Percentiles rank a stretch among this genome's conserved stretches.
These are phyloP conservation scores for Malassezia restricta DNA, from an alignment of 1,284 basidiomycete genomes.

Conservation along the genomic window DNA sequence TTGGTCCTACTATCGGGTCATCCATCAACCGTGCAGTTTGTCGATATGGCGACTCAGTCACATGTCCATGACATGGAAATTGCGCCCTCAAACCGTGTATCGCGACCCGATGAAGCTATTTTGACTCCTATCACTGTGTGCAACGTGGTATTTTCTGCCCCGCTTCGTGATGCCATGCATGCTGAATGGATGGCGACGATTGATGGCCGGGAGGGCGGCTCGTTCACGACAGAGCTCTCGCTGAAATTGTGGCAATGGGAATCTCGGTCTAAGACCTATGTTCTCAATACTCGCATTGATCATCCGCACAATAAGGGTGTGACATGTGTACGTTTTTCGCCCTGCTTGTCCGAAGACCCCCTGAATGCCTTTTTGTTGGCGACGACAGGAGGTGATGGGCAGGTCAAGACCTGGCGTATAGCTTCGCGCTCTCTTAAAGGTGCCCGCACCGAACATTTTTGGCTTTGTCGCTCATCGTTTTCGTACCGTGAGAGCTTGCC, in stretches of 20 bases:
- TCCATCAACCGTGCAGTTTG: slow-evolving; percentile 83
- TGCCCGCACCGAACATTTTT: slow-evolving; percentile 28
- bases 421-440: slow-evolving; percentile 29
- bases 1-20: slow-evolving; percentile 77
- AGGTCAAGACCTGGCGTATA: slow-evolving; percentile 58
- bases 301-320: slow-evolving; percentile 67
- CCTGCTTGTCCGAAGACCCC: slow-evolving; percentile 21
- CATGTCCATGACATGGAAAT: slow-evolving; percentile 80
- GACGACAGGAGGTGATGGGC: slow-evolving; percentile 59
- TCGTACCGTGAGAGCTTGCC: slow-evolving; percentile 31
- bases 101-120: slow-evolving; percentile 65
- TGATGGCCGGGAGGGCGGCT: slow-evolving; percentile 59
- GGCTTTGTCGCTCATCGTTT: slow-evolving; percentile 37
- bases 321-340: slow-evolving; percentile 58
- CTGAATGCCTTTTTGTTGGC: slow-evolving; percentile 49
- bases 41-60: slow-evolving; percentile 61
- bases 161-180: slow-evolving; percentile 11
- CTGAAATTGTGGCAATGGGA: slow-evolving; percentile 88
- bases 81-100: slow-evolving; percentile 81
- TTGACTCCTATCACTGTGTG: slow-evolving; percentile 69
- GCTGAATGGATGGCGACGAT: slow-evolving; percentile 81
- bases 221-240: slow-evolving; percentile 62
- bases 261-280: slow-evolving; percentile 36
- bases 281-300: slow-evolving; percentile 76
- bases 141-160: slow-evolving; percentile 56